These are phyloP conservation scores for Myriosclerotinia duriaeana DNA, from an alignment of 2,329 filamentous ascomycete species.

Conservation along the genomic window DNA sequence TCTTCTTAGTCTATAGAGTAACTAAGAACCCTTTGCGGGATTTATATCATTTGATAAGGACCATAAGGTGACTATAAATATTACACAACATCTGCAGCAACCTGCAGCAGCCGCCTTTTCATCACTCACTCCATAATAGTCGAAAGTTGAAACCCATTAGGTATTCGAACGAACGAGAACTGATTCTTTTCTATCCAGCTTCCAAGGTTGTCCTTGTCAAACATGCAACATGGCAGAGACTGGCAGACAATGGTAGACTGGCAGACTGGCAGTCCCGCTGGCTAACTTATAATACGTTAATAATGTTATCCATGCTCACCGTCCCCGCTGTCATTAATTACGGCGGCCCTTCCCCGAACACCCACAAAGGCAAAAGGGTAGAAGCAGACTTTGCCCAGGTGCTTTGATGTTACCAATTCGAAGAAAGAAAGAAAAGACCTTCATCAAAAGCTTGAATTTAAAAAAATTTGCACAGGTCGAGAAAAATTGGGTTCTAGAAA, in stretches of 20 bases:
- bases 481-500: no score
- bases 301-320: conserved; percentile 15
- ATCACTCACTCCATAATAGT: conserved; percentile 9
- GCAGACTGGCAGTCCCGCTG: no score
- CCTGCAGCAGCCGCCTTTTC: not conserved
- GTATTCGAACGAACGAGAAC: not conserved
- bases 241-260: no score
- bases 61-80: not conserved
- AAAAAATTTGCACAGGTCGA: conserved; percentile 4
- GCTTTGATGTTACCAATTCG: no score
- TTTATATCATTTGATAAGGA: not conserved
- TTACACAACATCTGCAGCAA: conserved; percentile 8
- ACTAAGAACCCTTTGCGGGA: no score
- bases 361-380: not conserved
- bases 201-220: conserved; percentile 13
- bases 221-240: not conserved
- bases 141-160: no score
- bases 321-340: conserved; percentile 4
- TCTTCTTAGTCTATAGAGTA: no score
- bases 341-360: conserved; percentile 3
- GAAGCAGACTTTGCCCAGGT: not conserved
- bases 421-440: no score
- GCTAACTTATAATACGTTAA: no score
- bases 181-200: not conserved
- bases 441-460: no score